Base-by-base conservation (phyloP, 2,329 filamentous ascomycete species). In the Ophiostoma angusticollis region DNA sequence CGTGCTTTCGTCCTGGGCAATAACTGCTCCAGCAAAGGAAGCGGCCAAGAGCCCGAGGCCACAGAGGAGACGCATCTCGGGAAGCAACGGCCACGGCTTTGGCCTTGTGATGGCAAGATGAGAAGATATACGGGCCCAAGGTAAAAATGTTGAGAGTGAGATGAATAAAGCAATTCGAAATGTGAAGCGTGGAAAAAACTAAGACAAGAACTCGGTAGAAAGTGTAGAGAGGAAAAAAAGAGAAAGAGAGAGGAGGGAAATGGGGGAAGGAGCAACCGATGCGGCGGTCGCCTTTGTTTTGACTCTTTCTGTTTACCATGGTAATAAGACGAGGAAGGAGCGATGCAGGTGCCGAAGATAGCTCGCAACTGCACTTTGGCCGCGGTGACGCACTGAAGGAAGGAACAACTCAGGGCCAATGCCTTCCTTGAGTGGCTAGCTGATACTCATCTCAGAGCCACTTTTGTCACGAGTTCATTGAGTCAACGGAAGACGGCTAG, bases 1-100 rank as follows among this genome's bases (percentile, higher is more conserved):
- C 17, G 35, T 13, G 21, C 17, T 24, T 2, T 49, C 43, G 7
- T 50, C 48, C 23, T 46, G 47, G 31, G 45, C 50, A 5, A 29
- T n/a, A 4, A 24, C 30, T 9, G 25, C n/a, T 1, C 23, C 30
- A 18, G 19, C 16, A 24, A 40, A 14, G 35, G 24, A 36, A 27
- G 27, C 27, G 34, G 27, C 25, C 17, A 43, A 35, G n/a, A 43
- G 34, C 37, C 30, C 36, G 5, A 40, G 34, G 27, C 40, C 21
- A 4, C 14, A 6, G 14, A 21, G 6, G 11, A 39, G 16, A 43
- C 29, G 38, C 45, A 47, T 43, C 9, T 39, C 9, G 19, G 8
- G 13, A 5, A 14, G 8, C n/a, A n/a, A n/a, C n/a, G n/a, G n/a
- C n/a, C n/a, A n/a, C n/a, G n/a, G n/a, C n/a, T n/a, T n/a, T n/a